Evolutionary conservation across 75 land plant species (phyloP).

Genomic region (Picea sitchensis): DNA sequence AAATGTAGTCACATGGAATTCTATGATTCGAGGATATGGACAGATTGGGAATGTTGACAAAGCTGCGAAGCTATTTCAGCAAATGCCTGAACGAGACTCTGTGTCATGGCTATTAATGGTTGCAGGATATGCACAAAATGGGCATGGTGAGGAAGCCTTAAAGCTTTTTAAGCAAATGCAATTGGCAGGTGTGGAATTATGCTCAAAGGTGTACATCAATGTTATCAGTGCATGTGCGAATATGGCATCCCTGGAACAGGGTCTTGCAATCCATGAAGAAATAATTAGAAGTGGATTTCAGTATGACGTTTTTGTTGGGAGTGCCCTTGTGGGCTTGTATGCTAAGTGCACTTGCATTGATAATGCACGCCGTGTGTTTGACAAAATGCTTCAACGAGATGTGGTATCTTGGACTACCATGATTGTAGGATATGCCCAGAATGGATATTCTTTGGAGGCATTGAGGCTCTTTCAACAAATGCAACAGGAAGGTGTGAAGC

Average conservation of each 20-base stretch:
- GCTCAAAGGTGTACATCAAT: conserved; percentile 24
- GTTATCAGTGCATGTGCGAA: conserved; percentile 47
- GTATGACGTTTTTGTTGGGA: conserved; percentile 32
- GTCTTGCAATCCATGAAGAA: conserved; percentile 33
- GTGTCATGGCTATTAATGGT: conserved; percentile 57
- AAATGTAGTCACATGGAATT: too few relatives aligned
- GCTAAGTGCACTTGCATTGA: conserved; percentile 41
- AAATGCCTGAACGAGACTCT: neutral
- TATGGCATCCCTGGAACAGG: conserved; percentile 33
- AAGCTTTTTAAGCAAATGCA: conserved; percentile 39
- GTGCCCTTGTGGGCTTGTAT: conserved; percentile 62
- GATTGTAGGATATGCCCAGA: conserved; percentile 45
- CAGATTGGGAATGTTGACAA: neutral
- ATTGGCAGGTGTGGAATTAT: conserved; percentile 27
- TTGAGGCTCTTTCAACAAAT: conserved; percentile 38
- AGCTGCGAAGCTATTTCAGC: neutral
- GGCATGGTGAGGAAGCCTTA: conserved; percentile 37
- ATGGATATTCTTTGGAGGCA: conserved; percentile 46
- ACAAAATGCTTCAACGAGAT: conserved; percentile 29
- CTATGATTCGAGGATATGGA: neutral
- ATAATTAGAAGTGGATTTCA: conserved; percentile 22
- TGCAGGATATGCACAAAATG: conserved; percentile 43
- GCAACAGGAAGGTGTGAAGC: conserved; percentile 15
- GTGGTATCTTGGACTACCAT: conserved; percentile 73
- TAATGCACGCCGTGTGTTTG: conserved; percentile 42